Evolutionary conservation across 2,329 filamentous ascomycete genomes (phyloP).

Genomic region (Penicillium corylophilum): DNA sequence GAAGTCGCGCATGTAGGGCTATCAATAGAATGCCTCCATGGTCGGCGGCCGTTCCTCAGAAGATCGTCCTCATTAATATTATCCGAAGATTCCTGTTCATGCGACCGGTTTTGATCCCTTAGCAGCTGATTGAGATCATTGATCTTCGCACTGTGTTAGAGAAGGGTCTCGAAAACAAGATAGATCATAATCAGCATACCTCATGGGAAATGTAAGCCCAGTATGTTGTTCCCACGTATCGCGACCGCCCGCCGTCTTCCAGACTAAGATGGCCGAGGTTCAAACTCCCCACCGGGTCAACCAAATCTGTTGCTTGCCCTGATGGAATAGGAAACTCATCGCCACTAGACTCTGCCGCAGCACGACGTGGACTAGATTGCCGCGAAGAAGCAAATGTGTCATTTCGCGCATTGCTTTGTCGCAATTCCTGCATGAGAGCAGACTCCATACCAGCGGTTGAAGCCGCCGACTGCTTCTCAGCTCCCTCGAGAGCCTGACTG

Average conservation of each 20-base stretch:
- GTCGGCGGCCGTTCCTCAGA: conserved; percentile 10
- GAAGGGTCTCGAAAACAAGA: background rate
- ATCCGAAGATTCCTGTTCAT: conserved; percentile 27
- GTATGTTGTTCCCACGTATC: conserved; percentile 48
- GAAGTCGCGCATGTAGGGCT: conserved; percentile 9
- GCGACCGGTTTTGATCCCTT: conserved; percentile 42
- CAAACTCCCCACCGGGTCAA: conserved; percentile 43
- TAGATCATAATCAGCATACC: conserved; percentile 23
- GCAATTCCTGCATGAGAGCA: conserved; percentile 17
- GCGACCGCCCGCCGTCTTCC: conserved; percentile 44
- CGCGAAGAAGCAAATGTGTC: conserved; percentile 21
- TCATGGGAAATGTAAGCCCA: conserved; percentile 48
- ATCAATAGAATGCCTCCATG: conserved; percentile 23
- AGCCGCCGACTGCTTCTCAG: conserved; percentile 20
- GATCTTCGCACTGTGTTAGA: conserved; percentile 30
- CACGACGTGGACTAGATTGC: conserved; percentile 34
- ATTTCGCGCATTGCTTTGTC: conserved; percentile 13
- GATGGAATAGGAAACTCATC: conserved; percentile 46
- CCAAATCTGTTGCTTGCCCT: conserved; percentile 42
- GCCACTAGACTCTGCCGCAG: conserved; percentile 31
- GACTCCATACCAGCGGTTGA: conserved; percentile 19
- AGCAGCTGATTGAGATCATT: conserved; percentile 46
- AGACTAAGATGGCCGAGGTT: conserved; percentile 45
- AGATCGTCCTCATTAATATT: conserved; percentile 26
- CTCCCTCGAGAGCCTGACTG: conserved; percentile 28